Conservation (phyloP, 306 rosid species). For the Dryas alaskensis region DNA sequence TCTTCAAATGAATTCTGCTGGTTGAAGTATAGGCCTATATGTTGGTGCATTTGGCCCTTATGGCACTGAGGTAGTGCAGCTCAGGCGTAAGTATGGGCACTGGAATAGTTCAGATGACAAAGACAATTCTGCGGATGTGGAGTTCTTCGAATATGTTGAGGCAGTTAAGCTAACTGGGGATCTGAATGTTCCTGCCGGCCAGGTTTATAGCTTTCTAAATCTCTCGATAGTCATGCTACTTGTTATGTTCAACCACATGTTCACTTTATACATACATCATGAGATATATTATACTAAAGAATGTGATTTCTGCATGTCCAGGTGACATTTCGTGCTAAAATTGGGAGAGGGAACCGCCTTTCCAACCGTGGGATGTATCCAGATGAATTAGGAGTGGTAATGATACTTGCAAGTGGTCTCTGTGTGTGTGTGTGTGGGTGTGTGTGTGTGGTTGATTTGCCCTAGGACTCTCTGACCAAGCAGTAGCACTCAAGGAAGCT, state of each 20-base stretch:
- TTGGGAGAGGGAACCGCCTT: slow-evolving; percentile 64
- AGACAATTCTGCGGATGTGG: slow-evolving; percentile 56
- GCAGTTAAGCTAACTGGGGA: slow-evolving; percentile 98
- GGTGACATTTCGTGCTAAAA: slow-evolving; percentile 98
- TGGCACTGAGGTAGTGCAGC: slow-evolving; percentile 87
- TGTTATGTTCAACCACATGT: slow-evolving; percentile 6
- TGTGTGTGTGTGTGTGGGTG: neutral
- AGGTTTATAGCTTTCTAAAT: slow-evolving; percentile 48
- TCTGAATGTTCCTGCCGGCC: slow-evolving; percentile 96
- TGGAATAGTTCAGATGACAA: slow-evolving; percentile 62
- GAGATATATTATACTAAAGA: slow-evolving; percentile 1
- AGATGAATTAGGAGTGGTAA: slow-evolving; percentile 99
- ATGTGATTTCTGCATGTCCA: slow-evolving; percentile 27
- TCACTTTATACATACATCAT: neutral
- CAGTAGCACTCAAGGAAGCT: neutral
- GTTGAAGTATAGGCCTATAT: slow-evolving; percentile 70
- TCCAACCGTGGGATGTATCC: slow-evolving; percentile 85
- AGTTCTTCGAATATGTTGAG: slow-evolving; percentile 94
- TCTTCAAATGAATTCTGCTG: slow-evolving; percentile 23
- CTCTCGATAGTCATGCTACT: slow-evolving; percentile 17
- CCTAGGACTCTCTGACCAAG: neutral
- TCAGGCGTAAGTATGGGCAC: slow-evolving; percentile 85
- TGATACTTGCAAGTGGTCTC: neutral
- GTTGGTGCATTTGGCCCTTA: slow-evolving; percentile 95
- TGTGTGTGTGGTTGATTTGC: neutral